These are phyloP conservation scores for Curvularia spicifera DNA, from an alignment of 2,329 filamentous ascomycete species.

Conservation along the genomic window DNA sequence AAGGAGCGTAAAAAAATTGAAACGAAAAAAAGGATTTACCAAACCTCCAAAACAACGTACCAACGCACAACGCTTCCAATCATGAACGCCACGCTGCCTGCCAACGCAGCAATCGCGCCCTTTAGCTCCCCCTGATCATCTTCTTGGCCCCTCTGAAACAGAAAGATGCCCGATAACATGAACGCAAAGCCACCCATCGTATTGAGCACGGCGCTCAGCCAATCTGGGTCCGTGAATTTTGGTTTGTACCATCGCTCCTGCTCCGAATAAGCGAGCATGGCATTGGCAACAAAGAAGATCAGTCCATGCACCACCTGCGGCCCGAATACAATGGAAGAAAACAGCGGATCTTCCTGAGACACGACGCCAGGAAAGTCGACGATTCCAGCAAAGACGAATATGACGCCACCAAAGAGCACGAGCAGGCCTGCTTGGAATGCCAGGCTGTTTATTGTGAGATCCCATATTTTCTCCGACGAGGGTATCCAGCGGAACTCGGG, in stretches of 20 bases:
- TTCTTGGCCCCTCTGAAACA: constrained; percentile 20
- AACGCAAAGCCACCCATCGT: constrained; percentile 36
- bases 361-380: constrained; percentile 38
- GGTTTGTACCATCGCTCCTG: constrained; percentile 40
- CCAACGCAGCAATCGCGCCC: constrained; percentile 27
- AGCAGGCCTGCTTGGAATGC: constrained; percentile 41
- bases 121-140: constrained; percentile 5
- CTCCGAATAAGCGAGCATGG: constrained; percentile 33
- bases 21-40: constrained; percentile 2
- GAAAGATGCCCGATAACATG: constrained; percentile 37
- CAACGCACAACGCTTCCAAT: constrained; percentile 34
- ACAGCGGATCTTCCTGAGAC: constrained; percentile 20
- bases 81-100: constrained; percentile 38
- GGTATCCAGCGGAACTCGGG: constrained; percentile 38
- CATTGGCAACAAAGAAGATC: constrained; percentile 37
- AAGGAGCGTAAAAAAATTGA: too few species aligned
- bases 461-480: constrained; percentile 20
- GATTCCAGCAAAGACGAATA: constrained; percentile 42
- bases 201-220: constrained; percentile 38
- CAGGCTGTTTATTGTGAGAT: constrained; percentile 27
- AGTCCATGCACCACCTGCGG: constrained; percentile 37
- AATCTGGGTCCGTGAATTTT: constrained; percentile 31
- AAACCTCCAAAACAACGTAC: constrained; percentile 30
- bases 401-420: constrained; percentile 37
- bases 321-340: constrained; percentile 29